phyloP scores from a whole-genome alignment of 805 yeast species.

The Saccharomycopsis javanensis region DNA sequence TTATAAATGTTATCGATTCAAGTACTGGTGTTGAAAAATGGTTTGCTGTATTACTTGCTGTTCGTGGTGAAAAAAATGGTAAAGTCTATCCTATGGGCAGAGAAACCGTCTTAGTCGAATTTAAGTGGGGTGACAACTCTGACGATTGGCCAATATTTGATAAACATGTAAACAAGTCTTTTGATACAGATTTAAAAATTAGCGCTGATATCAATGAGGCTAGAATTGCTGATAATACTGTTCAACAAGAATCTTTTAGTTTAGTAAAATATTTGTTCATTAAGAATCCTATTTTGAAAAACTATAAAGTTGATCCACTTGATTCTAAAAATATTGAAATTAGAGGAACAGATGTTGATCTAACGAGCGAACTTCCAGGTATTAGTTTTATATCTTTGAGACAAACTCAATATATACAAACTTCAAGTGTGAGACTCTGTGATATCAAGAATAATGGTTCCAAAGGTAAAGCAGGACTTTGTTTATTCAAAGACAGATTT shows the following conservation, averaged over 20 bases:
- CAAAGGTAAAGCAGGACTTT: constrained; percentile 4
- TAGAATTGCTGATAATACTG: background rate
- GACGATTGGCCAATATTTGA: constrained; percentile 11
- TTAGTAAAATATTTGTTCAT: constrained; percentile 6
- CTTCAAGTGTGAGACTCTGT: background rate
- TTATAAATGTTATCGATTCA: background rate
- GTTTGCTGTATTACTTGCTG: constrained; percentile 8
- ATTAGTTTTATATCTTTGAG: constrained; percentile 10
- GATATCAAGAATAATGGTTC: background rate
- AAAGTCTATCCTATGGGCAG: constrained; percentile 14
- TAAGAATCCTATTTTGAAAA: constrained; percentile 6
- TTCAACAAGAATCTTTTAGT: background rate
- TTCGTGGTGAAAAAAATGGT: constrained; percentile 2
- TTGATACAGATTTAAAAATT: background rate
- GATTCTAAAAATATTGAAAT: background rate
- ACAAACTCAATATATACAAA: constrained; percentile 2
- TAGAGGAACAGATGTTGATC: background rate
- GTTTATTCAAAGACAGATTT: constrained; percentile 10
- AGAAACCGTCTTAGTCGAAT: constrained; percentile 9
- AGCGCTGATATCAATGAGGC: background rate
- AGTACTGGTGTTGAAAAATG: constrained; percentile 1
- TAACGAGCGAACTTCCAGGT: constrained; percentile 5
- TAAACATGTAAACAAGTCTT: background rate
- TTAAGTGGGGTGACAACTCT: constrained; percentile 9
- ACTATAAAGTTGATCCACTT: constrained; percentile 2